phyloP scores from a whole-genome alignment of 148 eudicot species.

The Amaranthus hypochondriacus region DNA sequence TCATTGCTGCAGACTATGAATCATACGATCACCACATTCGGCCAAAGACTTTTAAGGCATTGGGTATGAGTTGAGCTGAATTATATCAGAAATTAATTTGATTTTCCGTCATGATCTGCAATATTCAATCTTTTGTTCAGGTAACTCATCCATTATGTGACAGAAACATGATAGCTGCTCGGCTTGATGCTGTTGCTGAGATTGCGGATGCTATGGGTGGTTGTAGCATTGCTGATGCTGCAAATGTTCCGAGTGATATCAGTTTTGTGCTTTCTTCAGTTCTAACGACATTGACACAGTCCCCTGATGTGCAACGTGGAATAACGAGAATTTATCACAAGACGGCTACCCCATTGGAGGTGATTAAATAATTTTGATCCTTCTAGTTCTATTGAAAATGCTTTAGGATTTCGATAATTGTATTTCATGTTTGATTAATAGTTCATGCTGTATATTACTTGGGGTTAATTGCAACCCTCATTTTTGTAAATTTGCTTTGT shows the following conservation, averaged over 20 bases:
- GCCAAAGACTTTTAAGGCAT: conserved; percentile 85
- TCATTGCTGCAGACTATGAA: conserved; percentile 78
- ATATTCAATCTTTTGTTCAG: conserved; percentile 35
- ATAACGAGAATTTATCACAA: conserved; percentile 84
- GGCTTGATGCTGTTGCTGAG: conserved; percentile 88
- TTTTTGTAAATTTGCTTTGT: neutral
- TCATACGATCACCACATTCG: conserved; percentile 75
- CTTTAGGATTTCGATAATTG: neutral
- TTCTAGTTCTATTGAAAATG: neutral
- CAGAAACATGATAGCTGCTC: conserved; percentile 70
- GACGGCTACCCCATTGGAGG: conserved; percentile 91
- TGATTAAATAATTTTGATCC: conserved; percentile 21
- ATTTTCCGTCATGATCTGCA: conserved; percentile 20
- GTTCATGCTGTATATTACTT: neutral
- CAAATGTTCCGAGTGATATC: conserved; percentile 41
- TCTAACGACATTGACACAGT: conserved; percentile 54
- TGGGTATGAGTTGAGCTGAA: conserved; percentile 54
- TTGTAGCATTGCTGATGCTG: conserved; percentile 24
- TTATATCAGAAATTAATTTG: conserved; percentile 3
- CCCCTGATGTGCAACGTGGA: conserved; percentile 90
- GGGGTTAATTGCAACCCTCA: neutral
- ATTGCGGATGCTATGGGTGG: conserved; percentile 70
- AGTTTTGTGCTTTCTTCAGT: conserved; percentile 62
- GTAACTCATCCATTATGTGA: conserved; percentile 90
- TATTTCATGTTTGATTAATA: neutral